Evolutionary conservation across 768 basidiomycete species (phyloP).

Genomic region (Phaeotremella skinneri): DNA sequence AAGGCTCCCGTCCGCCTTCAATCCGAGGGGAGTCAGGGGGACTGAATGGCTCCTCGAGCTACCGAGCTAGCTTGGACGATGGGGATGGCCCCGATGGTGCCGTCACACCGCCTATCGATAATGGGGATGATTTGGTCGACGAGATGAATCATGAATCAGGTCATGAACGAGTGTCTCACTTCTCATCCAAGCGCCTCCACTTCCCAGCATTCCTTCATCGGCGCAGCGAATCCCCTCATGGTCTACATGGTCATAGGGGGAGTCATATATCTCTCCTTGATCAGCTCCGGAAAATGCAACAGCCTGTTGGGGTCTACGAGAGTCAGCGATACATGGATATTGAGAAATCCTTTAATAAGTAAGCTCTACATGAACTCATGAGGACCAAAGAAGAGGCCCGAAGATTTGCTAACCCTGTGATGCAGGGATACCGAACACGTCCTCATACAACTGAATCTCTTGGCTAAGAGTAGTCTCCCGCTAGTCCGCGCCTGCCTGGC

Average conservation of each 20-base stretch:
- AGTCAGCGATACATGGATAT: slow-evolving; percentile 47
- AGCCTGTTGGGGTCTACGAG: slow-evolving; percentile 49
- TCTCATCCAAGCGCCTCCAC: slow-evolving; percentile 15
- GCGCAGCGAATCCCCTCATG: slow-evolving; percentile 21
- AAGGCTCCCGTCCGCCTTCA: slow-evolving; percentile 32
- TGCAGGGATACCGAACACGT: slow-evolving; percentile 39
- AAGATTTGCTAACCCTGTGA: neutral
- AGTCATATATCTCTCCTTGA: slow-evolving; percentile 45
- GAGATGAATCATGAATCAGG: slow-evolving; percentile 6
- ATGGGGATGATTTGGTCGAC: slow-evolving; percentile 7
- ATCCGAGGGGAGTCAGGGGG: slow-evolving; percentile 18
- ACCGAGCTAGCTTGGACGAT: slow-evolving; percentile 9
- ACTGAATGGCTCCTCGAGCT: slow-evolving; percentile 10
- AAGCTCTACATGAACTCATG: slow-evolving; percentile 8
- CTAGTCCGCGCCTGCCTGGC: slow-evolving; percentile 28
- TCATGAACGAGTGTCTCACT: slow-evolving; percentile 15
- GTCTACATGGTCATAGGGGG: slow-evolving; percentile 14
- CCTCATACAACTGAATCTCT: slow-evolving; percentile 38
- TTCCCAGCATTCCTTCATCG: slow-evolving; percentile 17
- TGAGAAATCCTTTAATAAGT: slow-evolving; percentile 36
- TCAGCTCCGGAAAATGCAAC: slow-evolving; percentile 36
- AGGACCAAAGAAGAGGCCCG: too few relatives aligned
- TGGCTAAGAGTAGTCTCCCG: slow-evolving; percentile 30
- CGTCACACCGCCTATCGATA: slow-evolving; percentile 15
- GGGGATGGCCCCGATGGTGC: slow-evolving; percentile 7